Evolutionary conservation across 2,329 filamentous ascomycete species (phyloP), one percentile per base, ranked within the genome.

Genomic region (Penicillium sp.): DNA sequence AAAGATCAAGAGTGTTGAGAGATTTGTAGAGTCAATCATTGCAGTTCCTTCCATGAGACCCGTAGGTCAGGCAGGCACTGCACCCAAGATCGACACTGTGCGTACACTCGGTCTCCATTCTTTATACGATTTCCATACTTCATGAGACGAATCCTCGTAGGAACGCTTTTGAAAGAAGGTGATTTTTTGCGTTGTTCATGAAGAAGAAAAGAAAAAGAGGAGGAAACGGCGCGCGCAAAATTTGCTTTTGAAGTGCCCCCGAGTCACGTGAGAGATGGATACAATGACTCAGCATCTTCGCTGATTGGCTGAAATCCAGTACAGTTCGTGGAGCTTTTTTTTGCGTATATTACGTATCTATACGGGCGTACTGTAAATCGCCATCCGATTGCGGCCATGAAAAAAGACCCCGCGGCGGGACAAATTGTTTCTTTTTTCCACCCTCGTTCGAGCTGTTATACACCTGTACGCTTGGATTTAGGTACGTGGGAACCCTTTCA

Each of bases 111-210:
- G 65, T 83, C 81, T 83, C 75, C 81, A 82, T 82, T 81, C 79
- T 77, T 74, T 78, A 77, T 75, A 83, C 81, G 81, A 81, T 82
- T 82, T 82, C 81, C 81, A 73, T 80, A 75, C 78, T 77, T 83
- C 81, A 83, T 83, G 75, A 80, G 78, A 75, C 71, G 57, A 68
- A 75, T 76, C 81, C 80, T 80, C 78, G 77, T 74, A 77, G 80
- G 81, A 83, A 83, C 80, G 80, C 81, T 83, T 83, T 80, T 67
- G 68, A 69, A 72, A 80, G 81, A 81, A 83, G 79, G 79, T 80
- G 66, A 57, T 59, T 62, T 77, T 76, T 81, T 81, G 81, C 81
- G 81, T 84, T 84, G 81, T 83, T 83, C 80, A 81, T 80, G 74
- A 69, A 73, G 72, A 76, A 67, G 62, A 67, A 72, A 73, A 67